Percentiles rank a stretch among this genome's conserved stretches.
Conservation (phyloP, 192 early-diverging fungal species). For the Backusella psychrophila region DNA sequence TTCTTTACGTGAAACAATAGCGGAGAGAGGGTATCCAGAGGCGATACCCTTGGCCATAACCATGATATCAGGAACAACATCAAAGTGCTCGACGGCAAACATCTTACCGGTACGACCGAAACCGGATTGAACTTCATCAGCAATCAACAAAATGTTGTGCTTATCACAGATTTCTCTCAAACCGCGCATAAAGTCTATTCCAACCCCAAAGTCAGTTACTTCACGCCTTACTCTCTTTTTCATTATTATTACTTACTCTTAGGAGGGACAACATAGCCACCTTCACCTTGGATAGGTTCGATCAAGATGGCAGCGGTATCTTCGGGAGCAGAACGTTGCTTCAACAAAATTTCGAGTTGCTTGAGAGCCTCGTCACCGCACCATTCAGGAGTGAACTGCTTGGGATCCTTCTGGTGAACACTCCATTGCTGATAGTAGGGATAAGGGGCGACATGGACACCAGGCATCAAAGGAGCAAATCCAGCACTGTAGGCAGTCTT, state of each 20-base stretch:
- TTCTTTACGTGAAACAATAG: conserved; percentile 34
- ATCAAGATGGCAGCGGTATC: conserved; percentile 40
- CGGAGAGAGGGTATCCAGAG: conserved; percentile 39
- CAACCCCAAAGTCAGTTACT: not conserved
- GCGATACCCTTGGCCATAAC: conserved; percentile 45
- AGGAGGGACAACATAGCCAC: conserved; percentile 39
- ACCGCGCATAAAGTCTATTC: conserved; percentile 17
- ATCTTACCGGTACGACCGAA: conserved; percentile 43
- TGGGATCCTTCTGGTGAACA: conserved; percentile 16
- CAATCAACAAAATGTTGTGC: conserved; percentile 37
- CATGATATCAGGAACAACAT: conserved; percentile 36
- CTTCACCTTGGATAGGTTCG: conserved; percentile 42
- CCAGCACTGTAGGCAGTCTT: conserved; percentile 33
- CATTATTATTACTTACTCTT: conserved; percentile 20
- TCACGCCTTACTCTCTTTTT: not conserved
- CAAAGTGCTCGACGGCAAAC: conserved; percentile 38
- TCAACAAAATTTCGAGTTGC: conserved; percentile 32
- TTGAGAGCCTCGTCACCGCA: conserved; percentile 30
- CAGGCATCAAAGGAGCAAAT: conserved; percentile 40
- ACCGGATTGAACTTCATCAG: conserved; percentile 41
- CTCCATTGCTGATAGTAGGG: conserved; percentile 24
- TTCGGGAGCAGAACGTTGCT: conserved; percentile 35
- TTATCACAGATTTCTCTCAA: conserved; percentile 34
- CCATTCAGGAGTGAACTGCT: conserved; percentile 9
- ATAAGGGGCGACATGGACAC: conserved; percentile 33